Percentiles rank a stretch among this genome's conserved stretches.
phyloP scores from a whole-genome alignment of 805 yeast genomes.

The Dipodascopsis tothii region DNA sequence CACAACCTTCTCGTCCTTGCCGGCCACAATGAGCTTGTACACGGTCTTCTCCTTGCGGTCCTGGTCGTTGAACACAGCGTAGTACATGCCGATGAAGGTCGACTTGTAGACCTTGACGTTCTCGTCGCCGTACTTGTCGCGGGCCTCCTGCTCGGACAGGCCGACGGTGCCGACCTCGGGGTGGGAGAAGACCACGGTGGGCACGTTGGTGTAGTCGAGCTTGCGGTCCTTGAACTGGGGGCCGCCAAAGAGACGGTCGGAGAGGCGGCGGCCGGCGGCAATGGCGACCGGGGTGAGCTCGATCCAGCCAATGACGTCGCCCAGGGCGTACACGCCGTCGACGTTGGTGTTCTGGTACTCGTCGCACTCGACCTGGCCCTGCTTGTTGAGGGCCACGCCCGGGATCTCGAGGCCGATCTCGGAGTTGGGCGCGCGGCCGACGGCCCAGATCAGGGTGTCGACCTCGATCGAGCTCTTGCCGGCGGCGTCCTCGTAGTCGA shows the following conservation, averaged over 20 bases:
- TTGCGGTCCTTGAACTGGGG: constrained; percentile 60
- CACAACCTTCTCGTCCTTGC: constrained; percentile 83
- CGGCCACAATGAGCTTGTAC: constrained; percentile 73
- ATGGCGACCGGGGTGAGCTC: constrained; percentile 98
- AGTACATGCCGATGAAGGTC: constrained; percentile 84
- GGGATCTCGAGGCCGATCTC: constrained; percentile 64
- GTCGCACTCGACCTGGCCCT: constrained; percentile 65
- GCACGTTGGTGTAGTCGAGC: constrained; percentile 78
- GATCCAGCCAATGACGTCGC: constrained; percentile 82
- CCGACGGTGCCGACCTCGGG: constrained; percentile 98
- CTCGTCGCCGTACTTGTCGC: constrained; percentile 67
- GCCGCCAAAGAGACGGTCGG: constrained; percentile 88
- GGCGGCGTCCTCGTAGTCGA: constrained; percentile 38
- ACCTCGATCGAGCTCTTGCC: constrained; percentile 47
- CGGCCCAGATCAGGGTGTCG: constrained; percentile 84
- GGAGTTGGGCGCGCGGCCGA: constrained; percentile 76
- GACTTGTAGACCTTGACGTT: constrained; percentile 76
- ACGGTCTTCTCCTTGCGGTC: constrained; percentile 73
- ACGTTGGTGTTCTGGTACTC: constrained; percentile 80
- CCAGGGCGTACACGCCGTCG: constrained; percentile 69
- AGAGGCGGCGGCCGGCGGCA: constrained; percentile 91
- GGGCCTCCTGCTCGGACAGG: constrained; percentile 69
- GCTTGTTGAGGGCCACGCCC: constrained; percentile 55
- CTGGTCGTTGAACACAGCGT: constrained; percentile 65
- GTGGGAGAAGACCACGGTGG: constrained; percentile 95